Evolutionary conservation across 805 yeast genomes (phyloP), one percentile per base, ranked within the genome.

Genomic region (Diddensiella transvaalensis): DNA sequence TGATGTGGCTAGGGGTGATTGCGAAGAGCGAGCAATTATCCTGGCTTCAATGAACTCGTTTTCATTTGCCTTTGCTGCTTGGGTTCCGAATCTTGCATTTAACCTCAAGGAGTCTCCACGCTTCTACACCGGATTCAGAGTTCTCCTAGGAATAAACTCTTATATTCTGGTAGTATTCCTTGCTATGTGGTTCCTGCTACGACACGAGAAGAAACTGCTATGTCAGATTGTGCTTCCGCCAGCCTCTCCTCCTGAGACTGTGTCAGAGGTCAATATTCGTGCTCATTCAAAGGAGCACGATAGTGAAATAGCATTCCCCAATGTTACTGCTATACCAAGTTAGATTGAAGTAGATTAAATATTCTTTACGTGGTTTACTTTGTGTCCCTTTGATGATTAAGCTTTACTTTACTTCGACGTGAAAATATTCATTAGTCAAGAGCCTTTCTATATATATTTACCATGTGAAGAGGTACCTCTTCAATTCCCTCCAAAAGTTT

Each of bases 21-120:
- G 65, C 13, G 67, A 66, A 40, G 68, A 66, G 52, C 57, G 70
- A 4, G 69, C 70, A 1, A 54, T 66, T 42, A 63, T 66, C 32
- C 32, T 26, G 8, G 32, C 32, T 8, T 26, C 32, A 13, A 26
- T 26, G 32, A 26, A 26, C 32, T 26, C 32, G 13, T 26, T 26
- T 26, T 26, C 32, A 13, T 26, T 26, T 26, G 32, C 32, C 8
- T 26, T 26, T 26, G 32, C 32, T 26, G 32, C 32, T 8, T 26
- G 8, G 8, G 32, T 26, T 26, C 32, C 32, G 32, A 26, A 26
- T 26, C 32, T 26, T 8, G 32, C 32, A 26, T 26, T 26, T 13
- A 26, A 26, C 32, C 32, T 26, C 13, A 26, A 26, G 32, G 11
- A 26, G 13, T 26, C 32, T 26, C 32, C 32, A 26, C 32, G 13